Percentiles rank a stretch among this genome's conserved stretches.
phyloP scores from a whole-genome alignment of 441 rosid species.

The Francoa sonchifolia region DNA sequence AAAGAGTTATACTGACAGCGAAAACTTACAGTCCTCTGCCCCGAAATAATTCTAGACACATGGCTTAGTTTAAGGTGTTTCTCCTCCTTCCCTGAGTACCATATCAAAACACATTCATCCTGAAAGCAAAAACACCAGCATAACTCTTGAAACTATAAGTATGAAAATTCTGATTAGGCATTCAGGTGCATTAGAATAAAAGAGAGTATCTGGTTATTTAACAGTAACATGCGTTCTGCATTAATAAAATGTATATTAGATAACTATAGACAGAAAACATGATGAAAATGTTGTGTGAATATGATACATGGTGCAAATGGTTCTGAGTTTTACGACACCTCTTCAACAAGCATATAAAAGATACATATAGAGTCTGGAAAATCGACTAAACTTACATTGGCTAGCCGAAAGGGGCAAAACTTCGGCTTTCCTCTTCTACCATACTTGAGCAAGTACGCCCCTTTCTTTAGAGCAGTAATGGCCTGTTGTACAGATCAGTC shows the following conservation, averaged over 20 bases:
- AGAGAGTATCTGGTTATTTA: too few relatives aligned
- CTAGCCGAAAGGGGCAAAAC: slow-evolving; percentile 94
- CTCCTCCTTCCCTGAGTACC: slow-evolving; percentile 95
- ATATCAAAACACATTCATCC: slow-evolving; percentile 93
- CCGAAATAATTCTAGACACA: slow-evolving; percentile 80
- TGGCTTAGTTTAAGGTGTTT: slow-evolving; percentile 86
- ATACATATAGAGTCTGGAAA: too few relatives aligned
- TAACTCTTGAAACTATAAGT: slow-evolving; percentile 7
- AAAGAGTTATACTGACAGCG: not conserved
- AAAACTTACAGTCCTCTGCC: slow-evolving; percentile 92
- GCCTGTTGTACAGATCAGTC: slow-evolving; percentile 53
- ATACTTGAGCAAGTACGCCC: slow-evolving; percentile 88
- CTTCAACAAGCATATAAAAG: too few relatives aligned
- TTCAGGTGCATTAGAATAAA: slow-evolving; percentile 9
- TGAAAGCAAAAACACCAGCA: slow-evolving; percentile 27
- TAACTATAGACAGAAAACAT: too few relatives aligned
- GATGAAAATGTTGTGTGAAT: too few relatives aligned
- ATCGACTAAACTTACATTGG: slow-evolving; percentile 53
- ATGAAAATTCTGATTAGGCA: slow-evolving; percentile 3
- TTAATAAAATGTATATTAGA: too few relatives aligned
- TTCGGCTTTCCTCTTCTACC: slow-evolving; percentile 98
- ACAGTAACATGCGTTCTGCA: too few relatives aligned
- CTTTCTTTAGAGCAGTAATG: slow-evolving; percentile 87
- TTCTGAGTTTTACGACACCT: too few relatives aligned
- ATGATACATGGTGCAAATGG: too few relatives aligned